Evolutionary conservation across 2,329 filamentous ascomycete genomes (phyloP), one percentile per base, ranked within the genome.

Genomic region (Colletotrichum gigasporum): DNA sequence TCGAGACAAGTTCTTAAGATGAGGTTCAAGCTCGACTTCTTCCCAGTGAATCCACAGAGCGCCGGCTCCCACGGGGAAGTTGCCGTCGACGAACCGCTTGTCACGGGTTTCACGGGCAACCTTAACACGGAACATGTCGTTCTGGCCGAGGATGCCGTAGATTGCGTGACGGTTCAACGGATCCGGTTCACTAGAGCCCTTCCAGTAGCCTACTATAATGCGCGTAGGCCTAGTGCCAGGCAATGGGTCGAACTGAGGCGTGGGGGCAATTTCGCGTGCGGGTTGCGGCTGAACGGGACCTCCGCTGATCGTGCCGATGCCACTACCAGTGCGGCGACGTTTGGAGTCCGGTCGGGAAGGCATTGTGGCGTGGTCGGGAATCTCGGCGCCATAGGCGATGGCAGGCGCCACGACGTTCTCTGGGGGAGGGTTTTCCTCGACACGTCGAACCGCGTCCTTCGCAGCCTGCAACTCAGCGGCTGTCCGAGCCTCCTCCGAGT

Each of bases 101-200:
- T 89, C 87, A 3, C 87, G 83, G 0, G 87, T 90, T 69, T 88
- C 82, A 5, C 85, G 79, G 1, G 87, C 82, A 0, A 90, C 79
- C 71, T 90, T 90, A 56, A 89, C 86, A 0, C 88, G 79, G 71
- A 90, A 90, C 82, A 88, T 89, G 67, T 89, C 87, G 58, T 88
- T 88, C 16, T 83, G 82, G 1, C 86, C 86, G 0, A 90, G 74
- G 10, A 90, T 88, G 3, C 88, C 88, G 56, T 85, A 87, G 0
- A 90, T 86, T 0, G 87, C 88, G 69, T 90, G 87, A 54, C 86
- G 85, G 69, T 90, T 81, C 11, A 76, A 75, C 2, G 77, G 71
- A 2, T 81, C 74, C 0, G 71, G 39, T 51, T 85, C 82, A 30
- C 78, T 82, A 0, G 87, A 90, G 11, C 82, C 80, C 55, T 78